Evolutionary conservation across 2,329 filamentous ascomycete genomes (phyloP).

Genomic region (Ciborinia camelliae): DNA sequence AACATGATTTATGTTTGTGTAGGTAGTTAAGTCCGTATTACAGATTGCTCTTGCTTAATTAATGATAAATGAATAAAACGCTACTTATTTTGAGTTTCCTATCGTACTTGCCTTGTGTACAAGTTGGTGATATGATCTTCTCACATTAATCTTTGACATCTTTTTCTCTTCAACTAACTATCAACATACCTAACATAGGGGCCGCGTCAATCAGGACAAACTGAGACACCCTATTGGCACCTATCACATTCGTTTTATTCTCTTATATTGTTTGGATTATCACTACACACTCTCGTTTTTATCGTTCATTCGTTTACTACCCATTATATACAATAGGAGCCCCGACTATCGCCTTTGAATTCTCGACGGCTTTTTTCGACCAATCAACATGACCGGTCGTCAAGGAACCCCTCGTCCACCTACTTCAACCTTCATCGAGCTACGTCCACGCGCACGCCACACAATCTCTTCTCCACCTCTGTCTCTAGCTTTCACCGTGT

Average conservation of each 20-base stretch:
- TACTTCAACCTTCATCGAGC: conserved; percentile 4
- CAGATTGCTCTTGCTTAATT: conserved; percentile 16
- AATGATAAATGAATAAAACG: conserved; percentile 19
- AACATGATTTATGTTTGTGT: conserved; percentile 16
- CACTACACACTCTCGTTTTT: neutral
- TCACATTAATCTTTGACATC: neutral
- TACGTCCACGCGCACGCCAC: conserved; percentile 9
- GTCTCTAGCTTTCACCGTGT: neutral
- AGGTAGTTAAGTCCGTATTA: conserved; percentile 11
- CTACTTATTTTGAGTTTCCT: neutral
- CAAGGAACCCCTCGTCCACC: conserved; percentile 12
- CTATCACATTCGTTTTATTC: conserved; percentile 15
- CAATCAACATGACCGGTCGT: conserved; percentile 5
- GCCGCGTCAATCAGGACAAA: conserved; percentile 13
- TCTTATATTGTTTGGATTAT: neutral
- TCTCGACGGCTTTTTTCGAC: neutral
- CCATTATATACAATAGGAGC: neutral
- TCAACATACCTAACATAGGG: conserved; percentile 10
- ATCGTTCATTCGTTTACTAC: neutral
- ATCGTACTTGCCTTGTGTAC: neutral
- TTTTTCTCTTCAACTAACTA: neutral
- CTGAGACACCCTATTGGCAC: conserved; percentile 17
- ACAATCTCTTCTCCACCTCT: conserved; percentile 5
- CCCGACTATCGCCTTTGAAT: neutral
- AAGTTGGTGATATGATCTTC: neutral